Conservation (phyloP, 192 early-diverging fungal species). For the Thamnidium elegans region DNA sequence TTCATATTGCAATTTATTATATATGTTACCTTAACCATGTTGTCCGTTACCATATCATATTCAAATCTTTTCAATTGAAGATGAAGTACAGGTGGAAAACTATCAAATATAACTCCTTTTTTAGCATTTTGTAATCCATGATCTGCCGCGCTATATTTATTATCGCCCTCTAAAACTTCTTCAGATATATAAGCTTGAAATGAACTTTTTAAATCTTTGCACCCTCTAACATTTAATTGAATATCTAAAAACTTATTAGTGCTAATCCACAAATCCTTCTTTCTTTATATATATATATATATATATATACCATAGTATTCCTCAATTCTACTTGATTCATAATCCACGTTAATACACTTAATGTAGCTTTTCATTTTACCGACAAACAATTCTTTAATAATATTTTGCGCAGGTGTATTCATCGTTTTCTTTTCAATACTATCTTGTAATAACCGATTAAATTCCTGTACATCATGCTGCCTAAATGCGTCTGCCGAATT, state of each 20-base stretch:
- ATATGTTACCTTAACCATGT: constrained; percentile 58
- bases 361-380: constrained; percentile 98
- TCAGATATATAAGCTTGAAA: constrained; percentile 88
- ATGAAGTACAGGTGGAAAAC: constrained; percentile 93
- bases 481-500: constrained; percentile 89
- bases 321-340: constrained; percentile 90
- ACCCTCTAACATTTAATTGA: constrained; percentile 95
- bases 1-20: neutral
- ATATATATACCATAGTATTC: constrained; percentile 79
- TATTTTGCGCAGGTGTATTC: constrained; percentile 86
- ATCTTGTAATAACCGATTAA: constrained; percentile 95
- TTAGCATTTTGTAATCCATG: constrained; percentile 92
- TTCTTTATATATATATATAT: neutral
- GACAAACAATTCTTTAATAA: constrained; percentile 85
- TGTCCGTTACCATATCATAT: constrained; percentile 90
- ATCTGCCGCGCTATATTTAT: constrained; percentile 92
- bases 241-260: constrained; percentile 62
- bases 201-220: constrained; percentile 78
- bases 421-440: constrained; percentile 97
- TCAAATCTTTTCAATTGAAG: constrained; percentile 97
- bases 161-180: constrained; percentile 93
- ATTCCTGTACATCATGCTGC: constrained; percentile 99
- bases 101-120: constrained; percentile 95
- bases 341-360: constrained; percentile 91
- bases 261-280: neutral